Evolutionary conservation across 441 rosid species (phyloP).

Genomic region (Pelargonium myrrhifolium): DNA sequence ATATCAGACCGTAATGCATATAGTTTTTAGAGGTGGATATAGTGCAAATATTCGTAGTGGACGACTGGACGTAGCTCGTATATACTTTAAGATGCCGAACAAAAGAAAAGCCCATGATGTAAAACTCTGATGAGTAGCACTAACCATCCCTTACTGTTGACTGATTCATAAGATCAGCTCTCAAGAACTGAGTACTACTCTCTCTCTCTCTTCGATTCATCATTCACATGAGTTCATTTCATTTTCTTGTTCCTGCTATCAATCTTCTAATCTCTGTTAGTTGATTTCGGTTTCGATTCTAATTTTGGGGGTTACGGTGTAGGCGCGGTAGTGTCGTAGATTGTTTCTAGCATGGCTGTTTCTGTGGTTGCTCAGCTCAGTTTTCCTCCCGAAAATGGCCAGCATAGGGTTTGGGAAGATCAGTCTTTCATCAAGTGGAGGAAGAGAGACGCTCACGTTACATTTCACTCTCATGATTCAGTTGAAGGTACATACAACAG

Average conservation of each 20-base stretch:
- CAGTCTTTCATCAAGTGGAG: constrained; percentile 77
- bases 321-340: not conserved
- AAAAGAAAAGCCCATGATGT: no score
- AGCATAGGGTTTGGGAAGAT: constrained; percentile 70
- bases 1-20: no score
- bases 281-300: not conserved
- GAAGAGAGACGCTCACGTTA: constrained; percentile 86
- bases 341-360: constrained; percentile 30
- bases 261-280: not conserved
- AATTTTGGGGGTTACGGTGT: not conserved
- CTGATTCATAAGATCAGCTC: not conserved
- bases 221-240: not conserved
- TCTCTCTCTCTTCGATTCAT: not conserved
- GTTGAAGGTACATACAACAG: constrained; percentile 42
- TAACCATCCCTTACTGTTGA: not conserved
- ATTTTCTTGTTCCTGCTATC: not conserved
- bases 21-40: no score
- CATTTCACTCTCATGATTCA: constrained; percentile 83
- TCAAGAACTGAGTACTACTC: not conserved
- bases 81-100: no score
- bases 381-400: constrained; percentile 50
- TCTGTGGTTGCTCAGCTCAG: constrained; percentile 42
- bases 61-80: no score
- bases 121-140: no score
- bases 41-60: no score